Conservation (phyloP, 257 asterid species). For the Cynanchum wilfordii region DNA sequence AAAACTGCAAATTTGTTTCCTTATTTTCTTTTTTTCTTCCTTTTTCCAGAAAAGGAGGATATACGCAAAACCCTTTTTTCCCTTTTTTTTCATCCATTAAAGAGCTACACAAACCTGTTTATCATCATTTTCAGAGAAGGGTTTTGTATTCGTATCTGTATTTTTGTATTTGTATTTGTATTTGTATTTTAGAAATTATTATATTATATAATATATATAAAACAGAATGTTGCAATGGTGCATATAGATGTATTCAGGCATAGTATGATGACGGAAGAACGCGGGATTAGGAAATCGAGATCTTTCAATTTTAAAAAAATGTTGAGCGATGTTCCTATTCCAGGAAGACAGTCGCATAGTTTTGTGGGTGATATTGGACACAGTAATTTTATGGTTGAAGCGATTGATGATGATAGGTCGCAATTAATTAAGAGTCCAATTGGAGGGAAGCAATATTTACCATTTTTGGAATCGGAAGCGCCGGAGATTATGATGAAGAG, state of each 20-base stretch:
- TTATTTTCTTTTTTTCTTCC: too few relatives aligned
- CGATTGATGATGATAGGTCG: constrained; percentile 20
- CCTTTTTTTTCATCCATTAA: neutral
- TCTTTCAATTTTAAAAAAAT: constrained; percentile 48
- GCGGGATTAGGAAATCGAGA: constrained; percentile 34
- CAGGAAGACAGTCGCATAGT: constrained; percentile 32
- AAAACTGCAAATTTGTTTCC: neutral
- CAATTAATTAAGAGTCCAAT: constrained; percentile 16
- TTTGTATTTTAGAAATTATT: neutral
- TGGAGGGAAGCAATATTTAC: constrained; percentile 17
- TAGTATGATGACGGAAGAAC: constrained; percentile 34
- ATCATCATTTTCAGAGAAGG: too few relatives aligned
- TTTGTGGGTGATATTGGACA: constrained; percentile 28
- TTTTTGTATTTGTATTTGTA: too few relatives aligned
- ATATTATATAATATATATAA: neutral
- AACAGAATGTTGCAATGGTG: constrained; percentile 3
- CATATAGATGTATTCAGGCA: constrained; percentile 3
- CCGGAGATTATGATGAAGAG: constrained; percentile 21
- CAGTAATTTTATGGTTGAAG: constrained; percentile 15
- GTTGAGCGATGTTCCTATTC: constrained; percentile 26
- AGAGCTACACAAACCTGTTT: too few relatives aligned
- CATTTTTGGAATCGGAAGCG: constrained; percentile 1
- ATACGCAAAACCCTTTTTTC: constrained; percentile 29
- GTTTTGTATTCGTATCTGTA: too few relatives aligned
- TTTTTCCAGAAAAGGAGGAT: constrained; percentile 19